Base-by-base conservation (phyloP, 495 filamentous ascomycete genomes). In the Penicillium desertorum region DNA sequence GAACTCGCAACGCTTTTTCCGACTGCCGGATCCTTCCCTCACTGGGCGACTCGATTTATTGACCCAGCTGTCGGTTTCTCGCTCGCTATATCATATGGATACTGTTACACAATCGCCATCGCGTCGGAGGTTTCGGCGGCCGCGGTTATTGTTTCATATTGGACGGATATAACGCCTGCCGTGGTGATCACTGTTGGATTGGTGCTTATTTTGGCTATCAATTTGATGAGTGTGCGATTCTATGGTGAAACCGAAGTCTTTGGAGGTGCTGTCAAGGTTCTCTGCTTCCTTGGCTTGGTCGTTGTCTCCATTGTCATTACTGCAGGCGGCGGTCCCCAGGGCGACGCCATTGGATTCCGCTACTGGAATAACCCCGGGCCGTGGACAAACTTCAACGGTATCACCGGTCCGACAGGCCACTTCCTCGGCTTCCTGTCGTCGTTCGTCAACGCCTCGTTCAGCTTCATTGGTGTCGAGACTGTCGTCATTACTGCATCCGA, bases 401-500 rank as follows among this genome's bases (percentile, higher is more conserved):
- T 69, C 36, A 69, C 61, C 5, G 75, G 73, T 5, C 52, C 66
- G 10, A 62, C 71, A 0, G 75, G 77, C 17, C 73, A 76, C 34
- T 77, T 77, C 56, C 67, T 79, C 6, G 77, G 75, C 5, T 73
- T 80, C 46, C 62, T 79, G 43, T 77, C 76, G 0, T 71, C 72
- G 1, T 71, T 81, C 46, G 71, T 79, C 58, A 79, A 78, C 41
- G 75, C 75, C 29, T 74, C 75, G 12, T 80, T 79, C 67, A 72
- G 76, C 17, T 86, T 84, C 62, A 78, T 79, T 49, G 83, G 83
- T 47, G 80, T 82, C 9, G 89, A 94, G 71, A 80, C 86, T 55
- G 83, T 90, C 46, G 88, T 85, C 56, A 83, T 96, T 29, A 88
- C 91, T 0, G 91, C 89, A 39, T 89, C 89, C 59, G 91, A 96